Evolutionary conservation across 805 yeast genomes (phyloP), one percentile per base, ranked within the genome.

Genomic region (Candida endomychidarum): DNA sequence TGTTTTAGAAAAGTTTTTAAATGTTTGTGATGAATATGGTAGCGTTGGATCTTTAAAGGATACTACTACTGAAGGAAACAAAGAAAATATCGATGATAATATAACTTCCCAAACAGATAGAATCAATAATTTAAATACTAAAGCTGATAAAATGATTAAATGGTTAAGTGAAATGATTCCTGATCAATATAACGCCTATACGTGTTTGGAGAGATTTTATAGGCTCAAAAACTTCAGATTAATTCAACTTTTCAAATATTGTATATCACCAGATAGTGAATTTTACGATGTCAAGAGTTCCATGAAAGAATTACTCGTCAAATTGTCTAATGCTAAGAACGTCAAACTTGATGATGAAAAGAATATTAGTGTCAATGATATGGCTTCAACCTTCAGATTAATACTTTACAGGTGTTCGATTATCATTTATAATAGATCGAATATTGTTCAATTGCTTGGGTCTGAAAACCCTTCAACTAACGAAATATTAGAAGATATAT

Each of bases 151-250:
- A 43, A 74, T 81, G 0, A 63, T 81, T 3, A 67, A 68, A 17
- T 83, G 93, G 91, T 50, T 88, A 5, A 54, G 78, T 8, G 68
- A 63, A 3, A 64, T 78, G 2, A 70, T 82, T 30, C 84, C 95
- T 0, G 76, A 72, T 11, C 64, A 65, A 2, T 61, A 63, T 16
- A 70, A 75, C 38, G 69, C 82, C 1, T 59, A 60, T n/a, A 64
- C 67, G 1, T 73, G 80, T 12, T 50, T 88, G 8, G 72, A 70
- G 19, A 65, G 75, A 22, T 74, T 86, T 44, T 69, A 73, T 32
- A 64, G 67, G 21, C 54, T 80, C 39, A 77, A 80, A 40, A 84
- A 83, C 49, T 68, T 78, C 38, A 68, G 95, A 41, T 65, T 76
- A 22, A 75, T 73, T 47, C 74, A 78, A 50, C 65, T 86, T 41